Percentiles rank a stretch among this genome's conserved stretches.
phyloP scores from a whole-genome alignment of 2,329 filamentous ascomycete genomes.

The Colletotrichum lini region DNA sequence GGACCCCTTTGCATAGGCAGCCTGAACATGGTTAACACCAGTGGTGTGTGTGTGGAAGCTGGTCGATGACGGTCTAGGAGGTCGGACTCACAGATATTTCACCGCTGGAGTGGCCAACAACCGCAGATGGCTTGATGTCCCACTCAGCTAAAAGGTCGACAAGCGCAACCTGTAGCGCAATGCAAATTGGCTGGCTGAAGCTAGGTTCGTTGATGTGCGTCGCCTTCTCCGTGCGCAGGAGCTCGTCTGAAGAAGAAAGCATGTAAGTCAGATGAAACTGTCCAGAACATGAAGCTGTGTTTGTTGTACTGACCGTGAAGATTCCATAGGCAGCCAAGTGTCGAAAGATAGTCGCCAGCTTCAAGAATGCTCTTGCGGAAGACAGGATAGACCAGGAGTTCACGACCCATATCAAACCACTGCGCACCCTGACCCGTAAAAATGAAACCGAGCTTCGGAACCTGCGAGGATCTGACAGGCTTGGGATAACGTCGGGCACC shows the following conservation, averaged over 20 bases:
- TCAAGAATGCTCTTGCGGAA: conserved; percentile 21
- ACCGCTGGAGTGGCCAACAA: conserved; percentile 46
- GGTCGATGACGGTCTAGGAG: too few species aligned
- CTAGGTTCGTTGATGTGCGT: conserved; percentile 41
- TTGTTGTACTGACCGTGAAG: conserved; percentile 8
- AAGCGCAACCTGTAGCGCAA: conserved; percentile 54
- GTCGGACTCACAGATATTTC: conserved; percentile 44
- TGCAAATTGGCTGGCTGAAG: conserved; percentile 51
- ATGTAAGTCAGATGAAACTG: too few species aligned
- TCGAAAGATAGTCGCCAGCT: conserved; percentile 26
- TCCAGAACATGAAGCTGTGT: too few species aligned
- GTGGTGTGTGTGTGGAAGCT: too few species aligned
- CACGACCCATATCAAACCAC: conserved; percentile 42
- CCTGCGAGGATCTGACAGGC: background rate
- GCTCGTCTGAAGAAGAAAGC: background rate
- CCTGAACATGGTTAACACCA: too few species aligned
- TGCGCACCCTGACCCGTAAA: conserved; percentile 48
- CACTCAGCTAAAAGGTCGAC: conserved; percentile 48
- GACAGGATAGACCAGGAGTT: conserved; percentile 20
- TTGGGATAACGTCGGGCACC: too few species aligned
- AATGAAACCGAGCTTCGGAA: conserved; percentile 12
- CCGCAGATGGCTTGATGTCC: conserved; percentile 42
- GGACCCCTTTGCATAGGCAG: conserved; percentile 44
- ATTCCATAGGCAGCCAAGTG: conserved; percentile 15
- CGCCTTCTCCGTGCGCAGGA: conserved; percentile 13